Base-by-base conservation (phyloP, 129 eudicot species). In the Smallanthus sonchifolius region DNA sequence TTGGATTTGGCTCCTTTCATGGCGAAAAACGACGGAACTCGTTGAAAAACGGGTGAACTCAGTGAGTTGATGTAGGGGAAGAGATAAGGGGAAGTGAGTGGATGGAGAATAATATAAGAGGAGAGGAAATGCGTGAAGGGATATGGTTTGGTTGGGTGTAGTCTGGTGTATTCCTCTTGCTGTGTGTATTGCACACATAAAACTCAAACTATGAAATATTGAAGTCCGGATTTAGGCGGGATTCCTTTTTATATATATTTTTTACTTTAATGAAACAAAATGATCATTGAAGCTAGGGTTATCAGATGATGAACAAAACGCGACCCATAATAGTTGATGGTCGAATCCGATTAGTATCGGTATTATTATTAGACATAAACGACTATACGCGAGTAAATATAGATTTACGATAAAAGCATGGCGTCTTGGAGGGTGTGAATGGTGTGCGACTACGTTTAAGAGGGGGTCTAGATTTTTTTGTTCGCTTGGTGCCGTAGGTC, bases 1-100 rank as follows among this genome's bases (percentile, higher is more conserved):
- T 86, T 88, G 59, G 97, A 83, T 84, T 83, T 86, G 40, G 76
- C 91, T 56, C 89, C 95, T 74, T 91, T 91, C 97, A 91, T 91
- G 76, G 35, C 73, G 70, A 39, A 14, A 84, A 83, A 42, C 59
- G 69, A 36, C 3, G 49, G 40, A 51, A 84, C 83, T 74, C 90
- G 87, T 36, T 65, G 77, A 32, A 30, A 34, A 77, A 2, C 39
- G 54, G 62, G 20, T 51, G 6, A 16, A 83, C 80, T 83, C 88
- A 75, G 75, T 65, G 88, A 82, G 81, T 77, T 19, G 62, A 32
- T 4, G 42, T 37, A 73, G 79, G 77, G 60, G 83, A 77, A n/a
- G 10, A 44, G 32, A 40, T 54, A 43, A 67, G 80, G 51, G 62
- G 43, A 28, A 8, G 78, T 10, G 67, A 42, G 56, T n/a, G 66